Percentiles rank a stretch among this genome's conserved stretches.
Evolutionary conservation across 1,284 basidiomycete genomes (phyloP).

Genomic region (Phellopilus nigrolimitatus): DNA sequence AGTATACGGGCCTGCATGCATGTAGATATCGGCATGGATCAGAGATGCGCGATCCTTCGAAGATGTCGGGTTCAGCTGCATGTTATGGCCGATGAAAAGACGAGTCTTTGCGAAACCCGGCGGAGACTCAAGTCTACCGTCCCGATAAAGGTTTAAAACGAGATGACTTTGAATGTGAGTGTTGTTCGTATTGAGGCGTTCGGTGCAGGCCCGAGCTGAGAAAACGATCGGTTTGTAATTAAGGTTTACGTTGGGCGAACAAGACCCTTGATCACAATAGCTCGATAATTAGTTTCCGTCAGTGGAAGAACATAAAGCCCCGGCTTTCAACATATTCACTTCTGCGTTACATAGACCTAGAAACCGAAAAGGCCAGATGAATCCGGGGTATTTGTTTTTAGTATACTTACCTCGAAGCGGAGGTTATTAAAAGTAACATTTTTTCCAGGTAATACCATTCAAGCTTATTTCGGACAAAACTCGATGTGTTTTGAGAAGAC

Average conservation of each 20-base stretch:
- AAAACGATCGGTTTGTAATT: neutral
- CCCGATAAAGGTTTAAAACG: conserved; percentile 51
- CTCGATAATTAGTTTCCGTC: conserved; percentile 27
- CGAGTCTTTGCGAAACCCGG: neutral
- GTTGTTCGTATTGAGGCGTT: conserved; percentile 43
- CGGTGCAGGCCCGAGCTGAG: conserved; percentile 40
- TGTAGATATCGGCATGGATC: conserved; percentile 49
- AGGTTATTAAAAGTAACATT: conserved; percentile 51
- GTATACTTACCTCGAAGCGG: conserved; percentile 47
- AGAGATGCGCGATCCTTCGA: conserved; percentile 53
- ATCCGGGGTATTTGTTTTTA: too few species aligned
- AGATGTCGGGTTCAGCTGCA: conserved; percentile 39
- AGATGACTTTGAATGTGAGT: conserved; percentile 51
- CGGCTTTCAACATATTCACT: conserved; percentile 34
- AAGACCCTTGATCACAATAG: conserved; percentile 56
- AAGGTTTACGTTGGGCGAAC: conserved; percentile 18
- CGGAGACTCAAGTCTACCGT: conserved; percentile 39
- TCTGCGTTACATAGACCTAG: conserved; percentile 60
- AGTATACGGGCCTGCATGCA: neutral
- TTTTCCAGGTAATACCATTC: conserved; percentile 51
- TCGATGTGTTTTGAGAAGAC: neutral
- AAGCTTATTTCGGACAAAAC: neutral
- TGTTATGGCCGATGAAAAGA: neutral
- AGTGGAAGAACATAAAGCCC: neutral
- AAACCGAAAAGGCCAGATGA: neutral